A percentile compares a stretch with the other conserved stretches of the same genome.
These are phyloP conservation scores for Cladorrhinum sp. DNA, from an alignment of 2,329 filamentous ascomycete genomes.

Conservation along the genomic window DNA sequence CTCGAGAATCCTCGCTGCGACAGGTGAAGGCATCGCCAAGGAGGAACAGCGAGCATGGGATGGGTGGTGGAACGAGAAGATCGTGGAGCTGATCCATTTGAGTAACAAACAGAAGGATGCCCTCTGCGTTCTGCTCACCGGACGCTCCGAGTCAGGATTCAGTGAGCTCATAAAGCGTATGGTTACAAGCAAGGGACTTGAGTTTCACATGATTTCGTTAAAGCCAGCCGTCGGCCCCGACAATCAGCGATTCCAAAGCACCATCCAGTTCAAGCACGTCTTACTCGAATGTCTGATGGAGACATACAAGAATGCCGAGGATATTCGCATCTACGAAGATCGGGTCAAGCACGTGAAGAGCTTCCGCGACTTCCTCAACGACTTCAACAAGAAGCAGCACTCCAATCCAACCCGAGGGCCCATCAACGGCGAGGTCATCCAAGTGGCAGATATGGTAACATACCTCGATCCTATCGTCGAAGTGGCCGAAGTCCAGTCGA, in stretches of 20 bases:
- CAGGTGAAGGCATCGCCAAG: constrained; percentile 74
- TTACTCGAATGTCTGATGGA: constrained; percentile 78
- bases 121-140: constrained; percentile 82
- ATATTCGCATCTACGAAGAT: constrained; percentile 74
- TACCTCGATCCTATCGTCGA: constrained; percentile 75
- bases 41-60: constrained; percentile 85
- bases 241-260: constrained; percentile 73
- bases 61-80: constrained; percentile 95
- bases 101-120: constrained; percentile 82
- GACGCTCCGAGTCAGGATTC: constrained; percentile 75
- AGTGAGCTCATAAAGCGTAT: constrained; percentile 79
- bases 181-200: constrained; percentile 68
- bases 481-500: constrained; percentile 78
- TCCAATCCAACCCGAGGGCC: constrained; percentile 56
- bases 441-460: constrained; percentile 73
- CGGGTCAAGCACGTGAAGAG: constrained; percentile 66
- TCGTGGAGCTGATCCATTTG: constrained; percentile 75
- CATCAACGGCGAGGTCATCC: constrained; percentile 76
- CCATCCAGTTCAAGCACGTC: constrained; percentile 88
- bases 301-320: constrained; percentile 79
- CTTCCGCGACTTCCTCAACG: constrained; percentile 80
- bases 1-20: constrained; percentile 76
- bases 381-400: constrained; percentile 64
- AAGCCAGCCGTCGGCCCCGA: constrained; percentile 82
- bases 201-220: constrained; percentile 84